Evolutionary conservation across 371 early-diverging fungal species (phyloP), one percentile per base, ranked within the genome.

Genomic region (Saksenaea oblongispora): DNA sequence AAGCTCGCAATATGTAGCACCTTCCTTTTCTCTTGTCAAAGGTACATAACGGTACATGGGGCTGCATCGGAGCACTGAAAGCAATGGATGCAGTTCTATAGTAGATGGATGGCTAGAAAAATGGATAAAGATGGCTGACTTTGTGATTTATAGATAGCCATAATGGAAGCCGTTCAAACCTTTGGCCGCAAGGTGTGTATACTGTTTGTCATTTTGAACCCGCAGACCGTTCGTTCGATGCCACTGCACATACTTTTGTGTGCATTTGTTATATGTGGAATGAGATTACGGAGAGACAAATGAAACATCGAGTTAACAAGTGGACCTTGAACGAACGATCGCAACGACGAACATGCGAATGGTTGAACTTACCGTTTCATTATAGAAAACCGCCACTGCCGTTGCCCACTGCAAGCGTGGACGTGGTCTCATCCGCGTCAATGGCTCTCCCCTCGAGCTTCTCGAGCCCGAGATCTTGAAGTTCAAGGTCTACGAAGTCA

Each of bases 401-500:
- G 96, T 94, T 64, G 97, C 98, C 70, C 89, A 91, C 87, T 96
- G 96, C 93, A 96, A 94, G 87, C 90, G 91, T 78, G 95, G 98
- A 59, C 87, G 87, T 76, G 96, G 96, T 75, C 89, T 94, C 73
- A 90, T 99, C 83, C 94, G 92, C 83, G 83, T 99, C 71, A 97
- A 99, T 85, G 98, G 98, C 55, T 91, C 92, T 69, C 99, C 99
- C 70, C 78, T 99, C 56, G 92, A 94, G 69, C 89, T 98, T 63
- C 85, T 95, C 57, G 90, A 95, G 82, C 97, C 98, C 72, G 95
- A 93, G 83, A 88, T 98, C 78, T 84, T 99, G 71, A 84, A 88
- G 76, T 90, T 90, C 87, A 99, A 99, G 91, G 92, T 98, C 72
- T 95, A 93, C 87, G 99, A 99, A 89, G 93, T 98, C 67, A 89